Percentiles rank a stretch among this genome's conserved stretches.
These are phyloP conservation scores for Neurospora pannonica DNA, from an alignment of 495 filamentous ascomycete genomes.

Conservation along the genomic window DNA sequence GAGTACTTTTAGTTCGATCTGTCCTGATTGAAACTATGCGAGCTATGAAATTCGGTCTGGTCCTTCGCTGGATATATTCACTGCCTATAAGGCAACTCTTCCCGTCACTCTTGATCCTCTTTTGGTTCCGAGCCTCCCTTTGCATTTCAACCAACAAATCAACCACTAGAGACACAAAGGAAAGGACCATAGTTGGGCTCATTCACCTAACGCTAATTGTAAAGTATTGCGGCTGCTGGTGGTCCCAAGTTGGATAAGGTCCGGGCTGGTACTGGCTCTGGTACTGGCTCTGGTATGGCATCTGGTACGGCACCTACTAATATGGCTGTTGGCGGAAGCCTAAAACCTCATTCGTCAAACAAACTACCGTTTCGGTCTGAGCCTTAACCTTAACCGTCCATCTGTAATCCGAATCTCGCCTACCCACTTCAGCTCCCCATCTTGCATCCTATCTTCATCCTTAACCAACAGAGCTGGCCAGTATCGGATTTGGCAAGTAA, in stretches of 20 bases:
- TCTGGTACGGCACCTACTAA: neutral
- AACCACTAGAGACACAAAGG: neutral
- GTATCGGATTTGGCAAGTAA: conserved; percentile 45
- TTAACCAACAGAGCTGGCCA: conserved; percentile 28
- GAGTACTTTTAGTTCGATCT: neutral
- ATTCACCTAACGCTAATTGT: neutral
- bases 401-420: neutral
- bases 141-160: neutral
- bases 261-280: neutral
- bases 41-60: neutral
- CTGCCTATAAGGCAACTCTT: neutral
- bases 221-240: neutral
- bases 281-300: neutral
- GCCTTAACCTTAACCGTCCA: neutral
- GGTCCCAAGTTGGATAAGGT: neutral
- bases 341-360: neutral
- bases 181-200: neutral
- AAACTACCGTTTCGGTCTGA: neutral
- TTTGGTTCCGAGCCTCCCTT: neutral
- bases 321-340: neutral
- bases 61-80: neutral
- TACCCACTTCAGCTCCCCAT: neutral
- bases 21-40: neutral
- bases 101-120: neutral
- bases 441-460: neutral